These are phyloP conservation scores for Artemisia argyi DNA, from an alignment of 129 eudicot genomes.

Conservation along the genomic window DNA sequence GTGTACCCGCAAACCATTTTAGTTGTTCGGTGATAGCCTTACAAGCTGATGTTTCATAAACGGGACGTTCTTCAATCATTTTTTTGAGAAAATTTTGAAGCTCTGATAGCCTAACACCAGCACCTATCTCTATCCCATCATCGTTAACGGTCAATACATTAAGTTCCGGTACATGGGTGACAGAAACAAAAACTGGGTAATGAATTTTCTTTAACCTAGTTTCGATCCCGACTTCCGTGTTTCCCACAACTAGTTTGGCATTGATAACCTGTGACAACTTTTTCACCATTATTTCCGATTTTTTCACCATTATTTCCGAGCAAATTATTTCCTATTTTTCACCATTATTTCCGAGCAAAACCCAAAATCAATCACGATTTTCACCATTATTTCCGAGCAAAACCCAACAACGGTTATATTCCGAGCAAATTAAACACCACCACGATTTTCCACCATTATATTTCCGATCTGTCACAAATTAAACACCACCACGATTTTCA, in stretches of 20 bases:
- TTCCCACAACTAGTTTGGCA: constrained; percentile 82
- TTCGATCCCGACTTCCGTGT: constrained; percentile 92
- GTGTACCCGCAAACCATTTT: constrained; percentile 98
- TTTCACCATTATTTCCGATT: too few species aligned
- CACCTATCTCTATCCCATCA: constrained; percentile 91
- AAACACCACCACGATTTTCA: too few species aligned
- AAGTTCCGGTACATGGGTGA: constrained; percentile 75
- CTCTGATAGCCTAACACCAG: constrained; percentile 75
- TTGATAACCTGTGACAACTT: too few species aligned
- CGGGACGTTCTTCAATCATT: constrained; percentile 42
- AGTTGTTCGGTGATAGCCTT: constrained; percentile 71
- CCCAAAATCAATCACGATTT: too few species aligned
- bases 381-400: too few species aligned
- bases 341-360: too few species aligned
- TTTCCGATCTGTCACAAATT: too few species aligned
- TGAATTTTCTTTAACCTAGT: constrained; percentile 78
- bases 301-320: too few species aligned
- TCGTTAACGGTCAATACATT: constrained; percentile 53
- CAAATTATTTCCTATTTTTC: too few species aligned
- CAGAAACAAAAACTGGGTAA: constrained; percentile 72
- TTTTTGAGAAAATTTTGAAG: constrained; percentile 46
- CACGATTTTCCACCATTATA: too few species aligned
- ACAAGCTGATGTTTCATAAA: constrained; percentile 71
- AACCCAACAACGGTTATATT: too few species aligned
- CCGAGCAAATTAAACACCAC: too few species aligned